Base-by-base conservation (phyloP, 495 filamentous ascomycete species). In the Ascodesmis nigricans region DNA sequence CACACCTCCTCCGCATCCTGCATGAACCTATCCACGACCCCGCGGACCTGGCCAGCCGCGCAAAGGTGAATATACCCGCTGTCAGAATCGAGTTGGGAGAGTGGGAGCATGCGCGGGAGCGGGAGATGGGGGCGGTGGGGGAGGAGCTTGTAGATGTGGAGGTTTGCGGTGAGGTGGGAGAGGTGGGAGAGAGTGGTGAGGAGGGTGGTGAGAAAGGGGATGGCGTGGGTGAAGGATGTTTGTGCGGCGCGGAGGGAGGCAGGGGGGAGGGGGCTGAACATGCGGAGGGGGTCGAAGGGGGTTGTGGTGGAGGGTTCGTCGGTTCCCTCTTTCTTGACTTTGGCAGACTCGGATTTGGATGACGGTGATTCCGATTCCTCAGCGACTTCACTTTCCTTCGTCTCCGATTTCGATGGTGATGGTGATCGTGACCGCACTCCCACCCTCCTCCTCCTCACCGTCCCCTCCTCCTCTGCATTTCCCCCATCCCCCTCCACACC, bases 11-110 rank as follows among this genome's bases (percentile, higher is more conserved):
- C 17, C n/a, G 17, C 11, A 2, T 16, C 29, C 9, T 16, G 9
- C 29, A 31, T 31, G 17, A 31, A 31, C 29, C 29, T n/a, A 18
- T 8, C 16, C n/a, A 31, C 16, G 9, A 31, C 29, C 17, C 29
- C 29, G n/a, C 9, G 9, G 2, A 16, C 29, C 29, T 31, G 29
- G 9, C 9, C 8, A 11, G 9, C 29, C 16, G 29, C 17, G 29
- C 29, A 31, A n/a, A 31, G 16, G 16, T 31, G 29, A 9, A 31
- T 31, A 18, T 31, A 31, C n/a, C 29, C 29, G 17, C 29, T 31
- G 9, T 16, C 9, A 8, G 10, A 9, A 31, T 31, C 29, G 9
- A 31, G 6, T 16, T 13, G 29, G 10, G 29, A 31, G n/a, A 31
- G 17, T 16, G 10, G 10, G 3, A 31, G 10, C 10, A 13, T 9